These are phyloP conservation scores for Tricholoma flavovirens DNA, from an alignment of 768 basidiomycete species.

Conservation along the genomic window DNA sequence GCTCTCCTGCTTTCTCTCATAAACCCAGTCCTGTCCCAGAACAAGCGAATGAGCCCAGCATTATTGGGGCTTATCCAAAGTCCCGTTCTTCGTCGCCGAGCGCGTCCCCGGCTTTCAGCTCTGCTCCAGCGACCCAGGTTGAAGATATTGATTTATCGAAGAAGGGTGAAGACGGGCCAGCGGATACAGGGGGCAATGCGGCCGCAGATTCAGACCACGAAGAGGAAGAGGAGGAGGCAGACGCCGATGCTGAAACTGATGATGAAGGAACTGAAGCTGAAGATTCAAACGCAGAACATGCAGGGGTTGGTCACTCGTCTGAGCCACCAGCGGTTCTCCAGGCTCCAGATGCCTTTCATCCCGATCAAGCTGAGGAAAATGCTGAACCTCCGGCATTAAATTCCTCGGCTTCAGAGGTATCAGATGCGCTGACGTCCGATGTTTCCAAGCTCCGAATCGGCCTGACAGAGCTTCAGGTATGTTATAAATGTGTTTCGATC, in stretches of 20 bases:
- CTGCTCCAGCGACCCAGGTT: neutral
- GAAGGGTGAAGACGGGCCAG: neutral
- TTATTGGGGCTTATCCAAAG: slow-evolving; percentile 40
- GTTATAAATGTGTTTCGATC: neutral
- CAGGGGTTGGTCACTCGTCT: neutral
- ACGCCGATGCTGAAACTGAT: neutral
- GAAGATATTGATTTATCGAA: neutral
- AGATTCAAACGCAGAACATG: neutral
- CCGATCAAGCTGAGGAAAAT: neutral
- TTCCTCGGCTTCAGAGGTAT: slow-evolving; percentile 8
- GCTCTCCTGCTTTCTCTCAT: slow-evolving; percentile 25
- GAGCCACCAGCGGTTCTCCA: neutral
- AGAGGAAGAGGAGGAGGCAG: neutral
- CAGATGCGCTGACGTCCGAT: neutral
- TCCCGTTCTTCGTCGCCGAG: slow-evolving; percentile 30
- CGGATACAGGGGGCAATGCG: neutral
- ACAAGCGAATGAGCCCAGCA: slow-evolving; percentile 27
- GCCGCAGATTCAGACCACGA: neutral
- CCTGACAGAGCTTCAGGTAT: slow-evolving; percentile 12
- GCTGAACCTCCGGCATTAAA: neutral
- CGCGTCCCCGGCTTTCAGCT: neutral
- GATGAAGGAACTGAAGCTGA: neutral
- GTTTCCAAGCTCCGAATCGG: slow-evolving; percentile 1
- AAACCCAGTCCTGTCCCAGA: slow-evolving; percentile 5
- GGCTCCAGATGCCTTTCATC: neutral